Conservation (phyloP, 2,329 filamentous ascomycete species). For the Arthrobotrys conoides region DNA sequence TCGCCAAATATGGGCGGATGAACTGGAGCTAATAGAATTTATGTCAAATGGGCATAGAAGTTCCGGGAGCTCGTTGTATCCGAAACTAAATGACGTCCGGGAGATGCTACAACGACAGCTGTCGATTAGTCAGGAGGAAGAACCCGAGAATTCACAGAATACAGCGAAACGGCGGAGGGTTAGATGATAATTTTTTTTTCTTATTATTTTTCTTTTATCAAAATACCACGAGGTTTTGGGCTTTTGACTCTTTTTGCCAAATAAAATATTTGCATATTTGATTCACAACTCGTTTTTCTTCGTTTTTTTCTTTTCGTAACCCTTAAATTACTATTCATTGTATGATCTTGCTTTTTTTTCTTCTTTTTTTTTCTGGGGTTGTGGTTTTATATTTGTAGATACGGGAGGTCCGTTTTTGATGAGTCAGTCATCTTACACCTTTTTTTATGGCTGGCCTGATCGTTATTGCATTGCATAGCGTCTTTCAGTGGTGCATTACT, state of each 20-base stretch:
- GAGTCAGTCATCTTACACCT: slow-evolving; percentile 11
- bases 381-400: slow-evolving; percentile 17
- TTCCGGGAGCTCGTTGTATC: slow-evolving; percentile 52
- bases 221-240: not conserved
- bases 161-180: slow-evolving; percentile 25
- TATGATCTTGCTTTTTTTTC: slow-evolving; percentile 11
- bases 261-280: not conserved
- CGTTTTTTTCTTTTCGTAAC: not conserved
- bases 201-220: not conserved
- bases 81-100: slow-evolving; percentile 52
- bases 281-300: not conserved
- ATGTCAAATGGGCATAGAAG: slow-evolving; percentile 49
- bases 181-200: slow-evolving; percentile 2
- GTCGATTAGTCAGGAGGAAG: slow-evolving; percentile 38
- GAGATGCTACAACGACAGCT: slow-evolving; percentile 35
- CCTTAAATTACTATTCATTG: slow-evolving; percentile 18
- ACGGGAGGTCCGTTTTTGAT: slow-evolving; percentile 23
- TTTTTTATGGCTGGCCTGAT: not conserved
- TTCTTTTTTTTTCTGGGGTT: not conserved
- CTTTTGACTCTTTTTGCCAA: not conserved
- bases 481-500: slow-evolving; percentile 9
- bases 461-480: slow-evolving; percentile 16
- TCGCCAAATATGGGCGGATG: slow-evolving; percentile 59
- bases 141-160: slow-evolving; percentile 2
- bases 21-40: slow-evolving; percentile 59